A percentile compares a stretch with the other conserved stretches of the same genome.
Evolutionary conservation across 1,284 basidiomycete genomes (phyloP).

Genomic region (Cutaneotrichosporon mucoides): DNA sequence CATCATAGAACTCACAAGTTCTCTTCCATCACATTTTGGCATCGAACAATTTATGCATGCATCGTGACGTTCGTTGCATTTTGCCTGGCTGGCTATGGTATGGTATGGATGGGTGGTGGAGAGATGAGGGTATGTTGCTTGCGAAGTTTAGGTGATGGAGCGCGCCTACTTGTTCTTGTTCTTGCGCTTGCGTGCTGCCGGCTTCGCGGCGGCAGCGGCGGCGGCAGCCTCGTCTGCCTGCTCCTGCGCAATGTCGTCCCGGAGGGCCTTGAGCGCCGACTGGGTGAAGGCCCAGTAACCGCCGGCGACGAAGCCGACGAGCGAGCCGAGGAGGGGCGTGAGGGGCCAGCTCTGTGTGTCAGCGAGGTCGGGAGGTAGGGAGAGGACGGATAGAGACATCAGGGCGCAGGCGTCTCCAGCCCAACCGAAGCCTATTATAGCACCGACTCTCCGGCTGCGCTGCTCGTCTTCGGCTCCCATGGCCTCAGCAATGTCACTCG

Average conservation of each 20-base stretch:
- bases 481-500: too few species aligned
- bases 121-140: too few species aligned
- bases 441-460: too few species aligned
- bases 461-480: too few species aligned
- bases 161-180: slow-evolving; percentile 13
- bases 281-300: slow-evolving; percentile 58
- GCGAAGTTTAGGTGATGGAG: too few species aligned
- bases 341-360: slow-evolving; percentile 66
- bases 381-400: too few species aligned
- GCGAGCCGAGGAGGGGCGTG: slow-evolving; percentile 60
- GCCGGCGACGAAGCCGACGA: slow-evolving; percentile 64
- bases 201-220: background rate
- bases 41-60: slow-evolving; percentile 5
- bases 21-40: background rate
- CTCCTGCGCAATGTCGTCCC: slow-evolving; percentile 31
- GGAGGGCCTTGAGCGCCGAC: slow-evolving; percentile 48
- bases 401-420: too few species aligned
- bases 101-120: too few species aligned
- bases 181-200: slow-evolving; percentile 9
- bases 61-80: slow-evolving; percentile 1
- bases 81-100: background rate
- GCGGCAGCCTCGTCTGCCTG: slow-evolving; percentile 11
- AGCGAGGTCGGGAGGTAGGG: background rate
- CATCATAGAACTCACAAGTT: background rate
- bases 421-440: too few species aligned